A percentile compares a stretch with the other conserved stretches of the same genome.
These are phyloP conservation scores for Phaeosphaeriaceae sp. DNA, from an alignment of 2,329 filamentous ascomycete species.

Conservation along the genomic window DNA sequence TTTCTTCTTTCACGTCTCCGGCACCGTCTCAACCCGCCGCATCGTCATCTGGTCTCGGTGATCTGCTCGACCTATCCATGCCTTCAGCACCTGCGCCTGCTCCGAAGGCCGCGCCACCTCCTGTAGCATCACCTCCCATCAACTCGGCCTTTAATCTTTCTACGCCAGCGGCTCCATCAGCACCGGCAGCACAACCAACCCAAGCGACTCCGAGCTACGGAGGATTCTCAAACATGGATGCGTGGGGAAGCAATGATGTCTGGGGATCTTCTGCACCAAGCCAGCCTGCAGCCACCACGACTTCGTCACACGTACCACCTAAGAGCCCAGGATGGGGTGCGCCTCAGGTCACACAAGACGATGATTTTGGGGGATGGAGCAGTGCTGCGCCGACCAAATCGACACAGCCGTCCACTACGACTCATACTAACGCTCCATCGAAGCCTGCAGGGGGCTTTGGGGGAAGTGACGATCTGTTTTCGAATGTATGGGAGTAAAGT, in stretches of 20 bases:
- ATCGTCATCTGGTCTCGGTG: slow-evolving; percentile 65
- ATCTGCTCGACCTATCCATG: slow-evolving; percentile 77
- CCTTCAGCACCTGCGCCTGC: slow-evolving; percentile 41
- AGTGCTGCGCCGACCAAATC: slow-evolving; percentile 70
- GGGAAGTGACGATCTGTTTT: slow-evolving; percentile 81
- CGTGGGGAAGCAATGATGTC: slow-evolving; percentile 83
- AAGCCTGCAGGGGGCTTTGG: slow-evolving; percentile 63
- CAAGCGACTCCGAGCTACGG: slow-evolving; percentile 46
- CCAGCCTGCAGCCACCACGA: slow-evolving; percentile 47
- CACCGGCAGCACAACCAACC: slow-evolving; percentile 43
- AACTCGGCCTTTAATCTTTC: slow-evolving; percentile 74
- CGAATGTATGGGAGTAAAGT: slow-evolving; percentile 86
- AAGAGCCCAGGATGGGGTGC: slow-evolving; percentile 64
- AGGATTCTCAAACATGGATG: slow-evolving; percentile 66
- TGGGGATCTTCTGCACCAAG: slow-evolving; percentile 74
- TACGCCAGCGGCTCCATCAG: slow-evolving; percentile 41
- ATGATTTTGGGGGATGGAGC: slow-evolving; percentile 96
- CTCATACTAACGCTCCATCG: slow-evolving; percentile 30
- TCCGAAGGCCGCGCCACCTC: slow-evolving; percentile 31
- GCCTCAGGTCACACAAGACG: slow-evolving; percentile 74
- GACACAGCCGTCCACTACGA: slow-evolving; percentile 47
- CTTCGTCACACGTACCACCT: slow-evolving; percentile 48
- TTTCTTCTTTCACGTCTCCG: slow-evolving; percentile 69
- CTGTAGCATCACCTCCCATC: slow-evolving; percentile 49
- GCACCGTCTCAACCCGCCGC: slow-evolving; percentile 54